A percentile compares a stretch with the other conserved stretches of the same genome.
Conservation (phyloP, 345 rosid genomes). For the Cardamine resedifolia region DNA sequence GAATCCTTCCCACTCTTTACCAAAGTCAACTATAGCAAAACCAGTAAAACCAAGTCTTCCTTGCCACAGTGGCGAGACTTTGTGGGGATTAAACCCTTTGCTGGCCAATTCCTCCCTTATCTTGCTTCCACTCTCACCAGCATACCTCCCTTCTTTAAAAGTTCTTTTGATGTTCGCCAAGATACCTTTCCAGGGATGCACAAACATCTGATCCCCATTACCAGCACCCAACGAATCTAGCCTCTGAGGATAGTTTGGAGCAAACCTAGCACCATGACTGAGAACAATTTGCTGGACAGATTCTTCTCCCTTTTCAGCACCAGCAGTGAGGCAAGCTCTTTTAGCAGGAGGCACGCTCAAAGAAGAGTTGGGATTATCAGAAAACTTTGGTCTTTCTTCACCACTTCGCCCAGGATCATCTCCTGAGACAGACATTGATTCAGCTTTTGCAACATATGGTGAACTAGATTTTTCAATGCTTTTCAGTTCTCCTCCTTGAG, state of each 20-base stretch:
- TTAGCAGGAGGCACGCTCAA: constrained; percentile 16
- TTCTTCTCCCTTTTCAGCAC: constrained; percentile 14
- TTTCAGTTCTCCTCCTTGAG: not conserved
- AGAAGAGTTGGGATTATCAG: not conserved
- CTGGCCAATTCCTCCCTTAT: constrained; percentile 46
- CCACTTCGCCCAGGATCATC: constrained; percentile 11
- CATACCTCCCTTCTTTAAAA: constrained; percentile 30
- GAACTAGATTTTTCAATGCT: constrained; percentile 3
- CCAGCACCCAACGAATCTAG: not conserved
- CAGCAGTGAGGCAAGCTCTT: constrained; percentile 15
- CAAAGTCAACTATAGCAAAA: constrained; percentile 66
- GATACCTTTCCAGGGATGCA: constrained; percentile 73
- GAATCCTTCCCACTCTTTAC: constrained; percentile 66
- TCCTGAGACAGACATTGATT: constrained; percentile 14
- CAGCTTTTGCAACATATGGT: not conserved
- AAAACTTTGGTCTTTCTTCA: not conserved
- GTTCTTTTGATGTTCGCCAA: constrained; percentile 59
- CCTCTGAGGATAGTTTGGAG: constrained; percentile 28
- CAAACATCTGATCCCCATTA: constrained; percentile 39
- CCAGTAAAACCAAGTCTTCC: constrained; percentile 53
- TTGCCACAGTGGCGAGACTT: constrained; percentile 63
- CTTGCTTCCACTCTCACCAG: constrained; percentile 64
- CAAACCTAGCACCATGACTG: not conserved
- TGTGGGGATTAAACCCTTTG: constrained; percentile 64
- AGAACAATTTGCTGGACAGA: constrained; percentile 18